phyloP scores from a whole-genome alignment of 129 eudicot genomes.

The Apium graveolens region DNA sequence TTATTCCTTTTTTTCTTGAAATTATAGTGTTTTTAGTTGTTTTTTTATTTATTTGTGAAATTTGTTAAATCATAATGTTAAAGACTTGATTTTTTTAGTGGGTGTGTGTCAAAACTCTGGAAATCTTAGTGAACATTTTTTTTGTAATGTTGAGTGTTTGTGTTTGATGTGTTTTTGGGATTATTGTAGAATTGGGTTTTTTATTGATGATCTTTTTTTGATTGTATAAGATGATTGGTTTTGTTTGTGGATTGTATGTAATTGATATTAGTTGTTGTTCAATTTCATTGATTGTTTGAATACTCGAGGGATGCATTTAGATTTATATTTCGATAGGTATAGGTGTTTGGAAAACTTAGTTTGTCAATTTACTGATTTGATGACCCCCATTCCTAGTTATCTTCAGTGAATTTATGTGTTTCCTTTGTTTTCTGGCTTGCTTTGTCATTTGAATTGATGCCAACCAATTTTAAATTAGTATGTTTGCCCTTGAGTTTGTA shows the following conservation, averaged over 20 bases:
- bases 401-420: neutral
- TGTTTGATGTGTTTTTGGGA: neutral
- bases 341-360: neutral
- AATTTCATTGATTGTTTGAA: neutral
- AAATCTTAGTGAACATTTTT: neutral
- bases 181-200: neutral
- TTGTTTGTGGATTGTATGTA: neutral
- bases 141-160: neutral
- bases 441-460: neutral
- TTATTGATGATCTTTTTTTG: neutral
- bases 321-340: neutral
- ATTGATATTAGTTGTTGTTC: neutral
- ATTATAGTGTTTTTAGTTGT: neutral
- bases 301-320: neutral
- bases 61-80: neutral
- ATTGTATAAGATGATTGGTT: neutral
- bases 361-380: neutral
- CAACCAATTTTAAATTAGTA: neutral
- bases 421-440: neutral
- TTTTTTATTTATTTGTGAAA: slow-evolving; percentile 6
- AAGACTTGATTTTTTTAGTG: slow-evolving; percentile 6
- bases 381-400: neutral
- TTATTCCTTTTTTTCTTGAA: neutral
- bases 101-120: neutral
- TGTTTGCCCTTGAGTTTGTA: neutral